Evolutionary conservation across 1,284 basidiomycete genomes (phyloP).

Genomic region (Moesziomyces sp.): DNA sequence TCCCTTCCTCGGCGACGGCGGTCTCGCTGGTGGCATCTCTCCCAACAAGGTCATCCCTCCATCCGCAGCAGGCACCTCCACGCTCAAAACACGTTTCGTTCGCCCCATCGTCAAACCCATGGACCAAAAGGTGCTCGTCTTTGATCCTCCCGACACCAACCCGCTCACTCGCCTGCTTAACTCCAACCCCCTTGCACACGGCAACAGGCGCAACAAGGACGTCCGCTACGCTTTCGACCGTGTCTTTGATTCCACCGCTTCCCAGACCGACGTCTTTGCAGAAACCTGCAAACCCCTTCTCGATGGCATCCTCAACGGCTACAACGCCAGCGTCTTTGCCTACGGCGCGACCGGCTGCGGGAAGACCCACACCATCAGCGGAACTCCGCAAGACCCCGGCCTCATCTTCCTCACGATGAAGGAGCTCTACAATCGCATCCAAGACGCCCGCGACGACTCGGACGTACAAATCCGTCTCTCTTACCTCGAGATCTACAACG

Average conservation of each 20-base stretch:
- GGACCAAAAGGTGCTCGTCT: conserved; percentile 66
- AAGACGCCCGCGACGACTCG: conserved; percentile 54
- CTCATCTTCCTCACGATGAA: conserved; percentile 68
- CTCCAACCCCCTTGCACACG: conserved; percentile 29
- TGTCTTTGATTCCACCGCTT: conserved; percentile 59
- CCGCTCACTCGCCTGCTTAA: conserved; percentile 52
- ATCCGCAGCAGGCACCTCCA: conserved; percentile 13
- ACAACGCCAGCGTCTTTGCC: conserved; percentile 67
- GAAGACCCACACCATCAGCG: conserved; percentile 67
- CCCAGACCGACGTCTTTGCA: conserved; percentile 61
- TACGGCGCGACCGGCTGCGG: conserved; percentile 67
- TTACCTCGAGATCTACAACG: conserved; percentile 68
- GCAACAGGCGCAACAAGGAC: conserved; percentile 50
- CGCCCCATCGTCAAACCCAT: conserved; percentile 64
- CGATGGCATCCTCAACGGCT: conserved; percentile 63
- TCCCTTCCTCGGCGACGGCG: conserved; percentile 67
- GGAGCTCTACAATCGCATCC: conserved; percentile 64
- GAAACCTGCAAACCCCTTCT: conserved; percentile 64
- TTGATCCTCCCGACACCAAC: conserved; percentile 64
- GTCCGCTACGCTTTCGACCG: conserved; percentile 67
- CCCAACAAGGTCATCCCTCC: conserved; percentile 46
- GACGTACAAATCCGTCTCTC: conserved; percentile 64
- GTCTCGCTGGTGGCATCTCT: conserved; percentile 55
- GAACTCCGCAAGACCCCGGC: conserved; percentile 62
- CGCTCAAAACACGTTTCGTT: conserved; percentile 53